phyloP scores from a whole-genome alignment of 192 early-diverging fungal genomes.

The Backusella tuberculispora region DNA sequence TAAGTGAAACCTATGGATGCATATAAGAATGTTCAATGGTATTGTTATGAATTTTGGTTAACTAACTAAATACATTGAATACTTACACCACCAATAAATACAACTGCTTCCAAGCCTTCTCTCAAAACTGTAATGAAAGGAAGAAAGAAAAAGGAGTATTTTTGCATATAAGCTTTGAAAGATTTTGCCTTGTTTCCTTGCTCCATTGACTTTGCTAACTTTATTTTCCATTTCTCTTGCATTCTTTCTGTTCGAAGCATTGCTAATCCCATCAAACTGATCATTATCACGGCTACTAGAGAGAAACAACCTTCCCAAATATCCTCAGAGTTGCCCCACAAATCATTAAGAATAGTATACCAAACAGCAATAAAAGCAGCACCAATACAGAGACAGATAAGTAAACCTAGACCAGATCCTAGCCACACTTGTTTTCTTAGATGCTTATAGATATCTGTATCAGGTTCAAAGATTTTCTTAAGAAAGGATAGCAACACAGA shows the following conservation, averaged over 20 bases:
- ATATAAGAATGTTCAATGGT: too few relatives aligned
- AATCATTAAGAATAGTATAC: constrained; percentile 57
- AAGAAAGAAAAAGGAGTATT: constrained; percentile 79
- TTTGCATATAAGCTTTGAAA: constrained; percentile 49
- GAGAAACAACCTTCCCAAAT: constrained; percentile 85
- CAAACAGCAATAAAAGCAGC: constrained; percentile 79
- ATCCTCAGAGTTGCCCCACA: constrained; percentile 68
- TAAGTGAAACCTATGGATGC: constrained; percentile 57
- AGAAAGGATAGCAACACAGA: constrained; percentile 85
- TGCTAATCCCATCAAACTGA: constrained; percentile 81
- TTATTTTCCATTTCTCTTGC: constrained; percentile 76
- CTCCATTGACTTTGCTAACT: constrained; percentile 44
- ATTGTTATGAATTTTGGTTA: background rate
- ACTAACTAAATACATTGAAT: background rate
- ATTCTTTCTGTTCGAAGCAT: constrained; percentile 76
- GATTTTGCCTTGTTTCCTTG: constrained; percentile 18
- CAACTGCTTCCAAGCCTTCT: constrained; percentile 89
- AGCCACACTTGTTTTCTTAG: constrained; percentile 76
- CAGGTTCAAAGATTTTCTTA: constrained; percentile 61
- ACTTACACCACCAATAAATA: constrained; percentile 87
- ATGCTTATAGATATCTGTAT: constrained; percentile 50
- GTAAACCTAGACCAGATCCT: constrained; percentile 69
- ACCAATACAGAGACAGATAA: constrained; percentile 73
- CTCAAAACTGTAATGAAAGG: constrained; percentile 86
- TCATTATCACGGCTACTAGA: constrained; percentile 52